Evolutionary conservation across 2,329 filamentous ascomycete genomes (phyloP).

Genomic region (Leptosphaerulina australis): DNA sequence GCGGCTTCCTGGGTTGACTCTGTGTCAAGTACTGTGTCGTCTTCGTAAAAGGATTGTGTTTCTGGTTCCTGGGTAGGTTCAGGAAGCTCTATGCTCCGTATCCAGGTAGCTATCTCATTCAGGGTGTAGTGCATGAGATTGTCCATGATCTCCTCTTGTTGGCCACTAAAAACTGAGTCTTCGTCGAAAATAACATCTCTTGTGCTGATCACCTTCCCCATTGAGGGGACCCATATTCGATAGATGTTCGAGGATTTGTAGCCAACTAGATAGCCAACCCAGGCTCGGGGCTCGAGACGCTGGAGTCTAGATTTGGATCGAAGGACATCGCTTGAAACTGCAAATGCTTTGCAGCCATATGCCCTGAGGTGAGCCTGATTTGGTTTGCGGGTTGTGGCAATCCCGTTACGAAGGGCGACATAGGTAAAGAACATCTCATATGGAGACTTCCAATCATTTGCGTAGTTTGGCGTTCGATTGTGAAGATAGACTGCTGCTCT

Average conservation of each 20-base stretch:
- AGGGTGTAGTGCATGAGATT: not conserved
- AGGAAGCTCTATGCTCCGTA: too few species aligned
- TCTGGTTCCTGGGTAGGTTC: not conserved
- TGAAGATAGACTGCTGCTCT: conserved; percentile 15
- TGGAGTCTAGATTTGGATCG: conserved; percentile 2
- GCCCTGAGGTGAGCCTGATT: conserved; percentile 7
- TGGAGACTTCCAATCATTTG: conserved; percentile 10
- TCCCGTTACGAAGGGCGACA: not conserved
- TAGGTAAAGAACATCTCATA: conserved; percentile 15
- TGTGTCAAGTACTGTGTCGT: not conserved
- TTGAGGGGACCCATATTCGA: not conserved
- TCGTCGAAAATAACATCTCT: conserved; percentile 10
- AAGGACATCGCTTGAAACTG: conserved; percentile 1
- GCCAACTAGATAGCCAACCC: conserved; percentile 13
- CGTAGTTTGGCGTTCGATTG: conserved; percentile 11
- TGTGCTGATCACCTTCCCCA: conserved; percentile 4
- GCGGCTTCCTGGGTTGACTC: not conserved
- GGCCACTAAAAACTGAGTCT: conserved; percentile 10
- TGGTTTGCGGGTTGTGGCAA: conserved; percentile 2
- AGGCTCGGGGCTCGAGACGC: conserved; percentile 9
- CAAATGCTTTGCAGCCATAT: conserved; percentile 4
- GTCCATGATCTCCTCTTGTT: conserved; percentile 13
- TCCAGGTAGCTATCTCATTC: conserved; percentile 3
- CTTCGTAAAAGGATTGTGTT: not conserved
- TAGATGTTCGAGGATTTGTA: conserved; percentile 4